Percentiles rank a stretch among this genome's conserved stretches.
These are phyloP conservation scores for Leccinum rimulosum DNA, from an alignment of 768 basidiomycete genomes.

Conservation along the genomic window DNA sequence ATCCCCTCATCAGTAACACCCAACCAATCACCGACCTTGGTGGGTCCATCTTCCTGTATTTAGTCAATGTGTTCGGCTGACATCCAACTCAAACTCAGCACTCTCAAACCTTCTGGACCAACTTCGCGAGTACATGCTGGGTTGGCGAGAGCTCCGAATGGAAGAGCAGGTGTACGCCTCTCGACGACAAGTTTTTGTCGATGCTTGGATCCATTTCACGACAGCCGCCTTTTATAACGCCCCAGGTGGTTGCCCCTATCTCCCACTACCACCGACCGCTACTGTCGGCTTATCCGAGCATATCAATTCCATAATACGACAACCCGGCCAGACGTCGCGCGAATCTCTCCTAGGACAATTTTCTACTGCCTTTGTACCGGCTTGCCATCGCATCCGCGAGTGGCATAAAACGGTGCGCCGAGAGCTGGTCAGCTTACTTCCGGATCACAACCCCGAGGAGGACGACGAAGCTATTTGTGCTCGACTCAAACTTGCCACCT, in stretches of 20 bases:
- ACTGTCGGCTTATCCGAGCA: slow-evolving; percentile 21
- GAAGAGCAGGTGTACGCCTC: slow-evolving; percentile 28
- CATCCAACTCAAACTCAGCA: slow-evolving; percentile 16
- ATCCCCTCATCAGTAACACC: slow-evolving; percentile 27
- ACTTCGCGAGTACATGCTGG: slow-evolving; percentile 26
- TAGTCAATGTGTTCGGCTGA: slow-evolving; percentile 5
- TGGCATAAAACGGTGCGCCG: slow-evolving; percentile 29
- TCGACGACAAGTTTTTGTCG: slow-evolving; percentile 26
- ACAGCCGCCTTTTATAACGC: slow-evolving; percentile 11
- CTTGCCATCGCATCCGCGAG: slow-evolving; percentile 18
- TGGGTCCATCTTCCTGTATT: slow-evolving; percentile 2
- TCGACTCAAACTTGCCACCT: slow-evolving; percentile 28
- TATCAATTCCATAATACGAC: slow-evolving; percentile 28
- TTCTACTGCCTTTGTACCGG: slow-evolving; percentile 13
- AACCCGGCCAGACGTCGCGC: slow-evolving; percentile 3
- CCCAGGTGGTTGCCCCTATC: slow-evolving; percentile 15
- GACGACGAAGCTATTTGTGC: slow-evolving; percentile 16
- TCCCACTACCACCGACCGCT: slow-evolving; percentile 29
- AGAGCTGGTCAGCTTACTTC: slow-evolving; percentile 28
- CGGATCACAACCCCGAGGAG: slow-evolving; percentile 16
- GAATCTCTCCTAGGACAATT: slow-evolving; percentile 18
- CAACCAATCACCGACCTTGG: slow-evolving; percentile 24
- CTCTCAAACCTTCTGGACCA: slow-evolving; percentile 16
- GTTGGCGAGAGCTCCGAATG: slow-evolving; percentile 31
- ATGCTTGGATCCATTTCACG: slow-evolving; percentile 27